Conservation (phyloP, 2,329 filamentous ascomycete species). For the Diatrype stigma region DNA sequence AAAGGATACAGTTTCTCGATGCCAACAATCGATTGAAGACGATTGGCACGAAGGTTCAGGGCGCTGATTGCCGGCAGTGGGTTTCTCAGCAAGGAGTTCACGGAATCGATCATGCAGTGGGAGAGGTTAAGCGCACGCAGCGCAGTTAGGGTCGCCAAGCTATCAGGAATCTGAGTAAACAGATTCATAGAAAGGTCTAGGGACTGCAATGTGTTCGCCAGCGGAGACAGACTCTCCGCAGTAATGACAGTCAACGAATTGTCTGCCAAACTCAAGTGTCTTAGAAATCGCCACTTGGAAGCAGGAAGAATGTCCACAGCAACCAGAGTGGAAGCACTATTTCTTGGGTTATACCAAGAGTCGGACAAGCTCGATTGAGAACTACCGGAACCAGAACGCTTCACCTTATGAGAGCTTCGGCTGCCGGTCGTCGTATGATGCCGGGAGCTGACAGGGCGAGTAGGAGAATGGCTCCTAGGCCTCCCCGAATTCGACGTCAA, state of each 20-base stretch:
- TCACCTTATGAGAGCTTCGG: slow-evolving; percentile 68
- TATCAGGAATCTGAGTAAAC: slow-evolving; percentile 92
- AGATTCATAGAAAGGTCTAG: slow-evolving; percentile 90
- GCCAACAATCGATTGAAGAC: slow-evolving; percentile 80
- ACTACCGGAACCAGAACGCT: slow-evolving; percentile 85
- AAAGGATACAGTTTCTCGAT: slow-evolving; percentile 85
- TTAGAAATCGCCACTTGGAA: slow-evolving; percentile 91
- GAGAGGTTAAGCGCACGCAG: slow-evolving; percentile 92
- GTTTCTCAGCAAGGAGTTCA: slow-evolving; percentile 80
- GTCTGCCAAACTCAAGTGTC: slow-evolving; percentile 86
- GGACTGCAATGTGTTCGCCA: slow-evolving; percentile 85
- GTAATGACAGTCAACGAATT: slow-evolving; percentile 83
- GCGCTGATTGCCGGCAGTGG: slow-evolving; percentile 91
- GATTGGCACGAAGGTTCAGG: slow-evolving; percentile 84
- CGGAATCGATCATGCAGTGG: slow-evolving; percentile 94
- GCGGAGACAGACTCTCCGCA: slow-evolving; percentile 69
- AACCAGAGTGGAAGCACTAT: slow-evolving; percentile 76
- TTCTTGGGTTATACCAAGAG: slow-evolving; percentile 59
- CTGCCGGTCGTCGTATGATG: slow-evolving; percentile 65
- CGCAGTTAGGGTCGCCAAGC: slow-evolving; percentile 76
- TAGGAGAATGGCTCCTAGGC: slow-evolving; percentile 76
- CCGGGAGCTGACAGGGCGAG: slow-evolving; percentile 70
- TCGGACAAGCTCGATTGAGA: slow-evolving; percentile 77
- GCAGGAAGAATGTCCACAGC: slow-evolving; percentile 68
- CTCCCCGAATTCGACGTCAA: slow-evolving; percentile 43